Conservation (phyloP, 108 stramenopile species). For the Nitzschia inconspicua region DNA sequence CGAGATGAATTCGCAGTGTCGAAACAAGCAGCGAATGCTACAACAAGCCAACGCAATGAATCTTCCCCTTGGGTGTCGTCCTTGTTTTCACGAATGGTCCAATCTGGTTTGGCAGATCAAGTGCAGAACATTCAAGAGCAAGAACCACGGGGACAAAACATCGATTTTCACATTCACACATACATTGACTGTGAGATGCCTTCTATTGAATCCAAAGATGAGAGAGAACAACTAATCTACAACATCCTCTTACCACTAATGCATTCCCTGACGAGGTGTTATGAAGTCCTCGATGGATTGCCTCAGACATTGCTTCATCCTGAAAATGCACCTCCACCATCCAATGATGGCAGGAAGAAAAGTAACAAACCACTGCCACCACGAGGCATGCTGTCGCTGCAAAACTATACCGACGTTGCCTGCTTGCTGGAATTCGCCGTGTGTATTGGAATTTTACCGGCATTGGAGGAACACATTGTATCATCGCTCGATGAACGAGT, state of each 20-base stretch:
- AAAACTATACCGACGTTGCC: slow-evolving; percentile 82
- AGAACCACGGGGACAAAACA: too few relatives aligned
- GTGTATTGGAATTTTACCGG: slow-evolving; percentile 56
- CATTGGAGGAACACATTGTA: slow-evolving; percentile 39
- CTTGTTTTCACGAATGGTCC: too few relatives aligned
- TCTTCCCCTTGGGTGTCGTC: too few relatives aligned
- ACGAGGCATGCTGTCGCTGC: slow-evolving; percentile 70
- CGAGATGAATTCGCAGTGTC: too few relatives aligned
- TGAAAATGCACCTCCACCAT: not conserved
- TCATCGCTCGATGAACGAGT: slow-evolving; percentile 26
- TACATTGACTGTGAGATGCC: too few relatives aligned
- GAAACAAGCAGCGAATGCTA: too few relatives aligned
- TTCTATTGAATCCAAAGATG: too few relatives aligned
- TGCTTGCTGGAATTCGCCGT: slow-evolving; percentile 69
- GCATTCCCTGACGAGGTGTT: not conserved
- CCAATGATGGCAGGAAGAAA: slow-evolving; percentile 4
- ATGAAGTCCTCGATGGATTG: not conserved
- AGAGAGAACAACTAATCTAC: too few relatives aligned
- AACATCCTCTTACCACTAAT: slow-evolving; percentile 2
- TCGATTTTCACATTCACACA: too few relatives aligned
- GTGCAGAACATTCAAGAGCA: too few relatives aligned
- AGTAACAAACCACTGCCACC: slow-evolving; percentile 58
- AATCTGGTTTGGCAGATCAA: too few relatives aligned
- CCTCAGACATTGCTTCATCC: not conserved
- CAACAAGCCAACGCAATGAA: too few relatives aligned